These are phyloP conservation scores for Bifiguratus adelaidae DNA, from an alignment of 192 early-diverging fungal species.

Conservation along the genomic window DNA sequence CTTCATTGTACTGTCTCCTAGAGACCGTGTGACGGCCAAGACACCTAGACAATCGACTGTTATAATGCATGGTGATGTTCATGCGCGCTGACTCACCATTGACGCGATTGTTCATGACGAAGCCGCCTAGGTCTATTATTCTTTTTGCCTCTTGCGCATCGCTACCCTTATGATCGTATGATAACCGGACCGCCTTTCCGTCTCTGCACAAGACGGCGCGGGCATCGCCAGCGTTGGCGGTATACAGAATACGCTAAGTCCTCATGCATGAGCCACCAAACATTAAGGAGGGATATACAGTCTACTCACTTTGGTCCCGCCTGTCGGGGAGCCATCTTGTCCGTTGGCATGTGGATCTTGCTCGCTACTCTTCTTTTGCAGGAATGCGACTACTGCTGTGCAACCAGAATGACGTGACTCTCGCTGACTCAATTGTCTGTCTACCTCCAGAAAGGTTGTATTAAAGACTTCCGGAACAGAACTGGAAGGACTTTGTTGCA, in stretches of 20 bases:
- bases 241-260: slow-evolving; percentile 79
- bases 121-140: slow-evolving; percentile 89
- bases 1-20: slow-evolving; percentile 96
- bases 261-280: too few relatives aligned
- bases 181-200: slow-evolving; percentile 74
- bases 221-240: slow-evolving; percentile 96
- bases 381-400: slow-evolving; percentile 79
- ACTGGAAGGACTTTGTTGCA: slow-evolving; percentile 34
- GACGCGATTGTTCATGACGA: slow-evolving; percentile 95
- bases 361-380: slow-evolving; percentile 25
- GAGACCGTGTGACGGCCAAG: slow-evolving; percentile 88
- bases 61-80: too few relatives aligned
- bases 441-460: slow-evolving; percentile 70
- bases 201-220: slow-evolving; percentile 82
- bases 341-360: neutral
- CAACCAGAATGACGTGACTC: slow-evolving; percentile 82
- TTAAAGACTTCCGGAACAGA: slow-evolving; percentile 78
- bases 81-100: slow-evolving; percentile 58
- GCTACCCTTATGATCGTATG: slow-evolving; percentile 98
- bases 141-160: slow-evolving; percentile 83
- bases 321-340: too few relatives aligned
- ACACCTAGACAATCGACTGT: slow-evolving; percentile 51
- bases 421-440: slow-evolving; percentile 66
- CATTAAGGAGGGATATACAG: too few relatives aligned
- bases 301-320: too few relatives aligned